Evolutionary conservation across 768 basidiomycete genomes (phyloP), one percentile per base, ranked within the genome.

Genomic region (Mycena epipterygia): DNA sequence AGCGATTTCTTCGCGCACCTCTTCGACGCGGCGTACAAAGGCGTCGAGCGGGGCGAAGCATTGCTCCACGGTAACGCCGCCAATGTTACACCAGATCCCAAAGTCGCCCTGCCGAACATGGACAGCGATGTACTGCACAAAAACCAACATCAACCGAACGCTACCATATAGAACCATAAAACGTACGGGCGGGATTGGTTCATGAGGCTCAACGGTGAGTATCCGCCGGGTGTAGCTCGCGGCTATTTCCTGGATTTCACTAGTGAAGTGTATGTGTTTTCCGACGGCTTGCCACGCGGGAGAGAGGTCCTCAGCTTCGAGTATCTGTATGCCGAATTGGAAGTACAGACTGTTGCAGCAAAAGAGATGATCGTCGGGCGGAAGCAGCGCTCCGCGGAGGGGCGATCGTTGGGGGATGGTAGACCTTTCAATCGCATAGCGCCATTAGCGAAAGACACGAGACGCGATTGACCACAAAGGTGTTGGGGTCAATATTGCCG

Each of bases 41-140:
- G 67, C 77, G 16, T 76, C 44, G 13, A 84, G 63, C 0, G 81
- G 75, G 1, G 81, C 77, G 56, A 79, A 81, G 65, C 82, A 84
- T 42, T 76, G 71, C 19, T 76, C 66, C 5, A 73, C 35, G 25
- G 80, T 70, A 30, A 64, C 19, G 21, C 25, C 14, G 16, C 30
- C 39, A 21, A 66, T 57, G 25, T 74, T 70, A 72, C 84, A 84
- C 46, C 72, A 74, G 0, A 30, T 69, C 21, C 57, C 60, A 70
- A 85, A 85, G 66, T 85, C 84, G n/a, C 78, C 78, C 39, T 75
- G 79, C 17, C 84, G 81, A 29, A 79, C 74, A 58, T 85, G 84
- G 25, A 85, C 71, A 0, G 79, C 75, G 64, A 85, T 83, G 64
- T 77, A 85, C 80, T 81, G 75, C 17, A 12, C 19, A 6, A 16